phyloP scores from a whole-genome alignment of 176 grass and related monocot species.

The Tillandsia leiboldiana region DNA sequence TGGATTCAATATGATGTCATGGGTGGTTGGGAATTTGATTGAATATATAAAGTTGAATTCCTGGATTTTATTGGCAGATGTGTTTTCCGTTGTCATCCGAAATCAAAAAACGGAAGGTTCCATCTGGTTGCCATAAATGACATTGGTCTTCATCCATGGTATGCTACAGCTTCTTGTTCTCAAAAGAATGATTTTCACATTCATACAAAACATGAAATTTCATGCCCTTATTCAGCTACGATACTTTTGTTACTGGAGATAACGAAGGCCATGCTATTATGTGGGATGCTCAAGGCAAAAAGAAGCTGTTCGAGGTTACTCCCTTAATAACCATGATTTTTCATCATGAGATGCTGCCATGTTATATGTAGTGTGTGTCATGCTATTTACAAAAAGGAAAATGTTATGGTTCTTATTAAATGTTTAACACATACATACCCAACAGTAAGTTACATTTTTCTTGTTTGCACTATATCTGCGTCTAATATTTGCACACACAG shows the following conservation, averaged over 20 bases:
- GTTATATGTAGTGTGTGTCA: too few relatives aligned
- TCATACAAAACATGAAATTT: neutral
- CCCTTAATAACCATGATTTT: neutral
- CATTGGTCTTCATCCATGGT: conserved; percentile 43
- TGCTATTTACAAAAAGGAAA: too few relatives aligned
- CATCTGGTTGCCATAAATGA: conserved; percentile 49
- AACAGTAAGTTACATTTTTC: too few relatives aligned
- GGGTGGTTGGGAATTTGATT: too few relatives aligned
- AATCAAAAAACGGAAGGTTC: conserved; percentile 43
- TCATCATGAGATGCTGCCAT: too few relatives aligned
- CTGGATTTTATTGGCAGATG: conserved; percentile 31
- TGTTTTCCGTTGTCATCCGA: conserved; percentile 69
- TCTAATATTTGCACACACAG: too few relatives aligned
- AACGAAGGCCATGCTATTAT: conserved; percentile 46
- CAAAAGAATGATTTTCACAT: neutral
- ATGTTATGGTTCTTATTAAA: too few relatives aligned
- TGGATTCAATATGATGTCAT: too few relatives aligned
- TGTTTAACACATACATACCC: too few relatives aligned
- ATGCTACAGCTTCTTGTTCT: conserved; percentile 10
- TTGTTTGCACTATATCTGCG: too few relatives aligned
- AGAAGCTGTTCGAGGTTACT: conserved; percentile 59
- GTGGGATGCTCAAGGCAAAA: conserved; percentile 48
- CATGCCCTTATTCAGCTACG: conserved; percentile 31
- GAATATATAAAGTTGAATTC: neutral
- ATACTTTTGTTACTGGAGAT: conserved; percentile 62